Evolutionary conservation across 228 moss, liverwort and hornwort species (phyloP).

Genomic region (Sphagnum magellanicum): DNA sequence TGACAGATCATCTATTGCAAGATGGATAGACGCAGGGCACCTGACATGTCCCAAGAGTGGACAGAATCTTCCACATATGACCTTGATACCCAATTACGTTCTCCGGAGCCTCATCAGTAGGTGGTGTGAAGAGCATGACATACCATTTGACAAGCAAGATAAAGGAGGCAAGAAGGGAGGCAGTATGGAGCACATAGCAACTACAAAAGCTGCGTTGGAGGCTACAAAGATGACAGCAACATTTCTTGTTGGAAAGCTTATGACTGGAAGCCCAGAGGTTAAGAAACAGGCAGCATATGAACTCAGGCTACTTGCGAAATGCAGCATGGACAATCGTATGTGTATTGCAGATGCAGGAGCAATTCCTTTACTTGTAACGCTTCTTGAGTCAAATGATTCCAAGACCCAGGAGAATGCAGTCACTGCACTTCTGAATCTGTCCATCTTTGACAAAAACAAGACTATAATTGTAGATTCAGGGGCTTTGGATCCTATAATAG

Average conservation of each 20-base stretch:
- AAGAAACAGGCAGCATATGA: constrained; percentile 67
- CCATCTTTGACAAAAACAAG: constrained; percentile 74
- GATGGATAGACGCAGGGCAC: constrained; percentile 22
- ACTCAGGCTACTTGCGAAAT: constrained; percentile 64
- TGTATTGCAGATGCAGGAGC: constrained; percentile 74
- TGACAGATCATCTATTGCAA: constrained; percentile 17
- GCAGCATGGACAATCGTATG: constrained; percentile 68
- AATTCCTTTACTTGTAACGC: constrained; percentile 47
- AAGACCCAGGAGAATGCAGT: constrained; percentile 81
- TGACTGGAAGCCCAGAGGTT: constrained; percentile 59
- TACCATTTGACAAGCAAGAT: constrained; percentile 8
- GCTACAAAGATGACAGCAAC: constrained; percentile 64
- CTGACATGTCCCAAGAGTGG: constrained; percentile 23
- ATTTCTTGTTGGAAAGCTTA: constrained; percentile 53
- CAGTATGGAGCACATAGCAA: constrained; percentile 24
- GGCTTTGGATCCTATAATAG: constrained; percentile 62
- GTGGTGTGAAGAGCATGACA: constrained; percentile 18
- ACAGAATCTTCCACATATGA: constrained; percentile 15
- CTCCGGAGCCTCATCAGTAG: constrained; percentile 14
- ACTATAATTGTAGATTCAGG: constrained; percentile 49
- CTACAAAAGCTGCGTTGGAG: constrained; percentile 47
- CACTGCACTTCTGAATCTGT: constrained; percentile 65
- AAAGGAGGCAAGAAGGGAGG: constrained; percentile 32
- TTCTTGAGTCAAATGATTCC: constrained; percentile 59
- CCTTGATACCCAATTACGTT: constrained; percentile 12